phyloP scores from a whole-genome alignment of 192 early-diverging fungal species.

The Coemansia reversa region DNA sequence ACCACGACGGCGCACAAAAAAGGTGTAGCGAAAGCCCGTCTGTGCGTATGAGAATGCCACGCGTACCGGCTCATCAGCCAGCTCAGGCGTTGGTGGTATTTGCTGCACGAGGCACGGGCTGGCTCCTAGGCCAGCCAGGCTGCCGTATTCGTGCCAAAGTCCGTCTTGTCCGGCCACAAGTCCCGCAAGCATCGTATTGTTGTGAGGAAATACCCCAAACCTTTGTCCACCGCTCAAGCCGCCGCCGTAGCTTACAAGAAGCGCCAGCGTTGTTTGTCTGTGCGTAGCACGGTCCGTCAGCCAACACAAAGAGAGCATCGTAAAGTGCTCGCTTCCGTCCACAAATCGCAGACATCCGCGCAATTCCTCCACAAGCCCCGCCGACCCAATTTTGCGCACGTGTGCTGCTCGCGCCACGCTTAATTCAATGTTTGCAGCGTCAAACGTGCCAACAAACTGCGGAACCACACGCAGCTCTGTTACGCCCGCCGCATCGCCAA shows the following conservation, averaged over 20 bases:
- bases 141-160: slow-evolving; percentile 43
- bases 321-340: slow-evolving; percentile 28
- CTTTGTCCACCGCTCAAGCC: slow-evolving; percentile 15
- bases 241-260: slow-evolving; percentile 45
- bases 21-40: slow-evolving; percentile 38
- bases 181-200: slow-evolving; percentile 39
- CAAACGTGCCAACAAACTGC: slow-evolving; percentile 27
- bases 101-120: slow-evolving; percentile 1
- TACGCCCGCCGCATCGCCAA: slow-evolving; percentile 14
- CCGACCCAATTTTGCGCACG: slow-evolving; percentile 14
- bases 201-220: slow-evolving; percentile 48
- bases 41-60: slow-evolving; percentile 44
- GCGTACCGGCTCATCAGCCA: slow-evolving; percentile 11
- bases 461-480: slow-evolving; percentile 30
- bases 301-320: slow-evolving; percentile 41
- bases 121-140: not conserved
- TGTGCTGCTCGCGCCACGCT: slow-evolving; percentile 18
- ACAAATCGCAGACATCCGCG: slow-evolving; percentile 16
- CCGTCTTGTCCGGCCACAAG: slow-evolving; percentile 27
- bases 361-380: slow-evolving; percentile 21
- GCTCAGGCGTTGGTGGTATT: slow-evolving; percentile 2
- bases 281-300: slow-evolving; percentile 35
- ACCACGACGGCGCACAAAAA: slow-evolving; percentile 40
- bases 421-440: slow-evolving; percentile 37
- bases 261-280: slow-evolving; percentile 25